Evolutionary conservation across 2,329 filamentous ascomycete genomes (phyloP).

Genomic region (Nigrospora oryzae): DNA sequence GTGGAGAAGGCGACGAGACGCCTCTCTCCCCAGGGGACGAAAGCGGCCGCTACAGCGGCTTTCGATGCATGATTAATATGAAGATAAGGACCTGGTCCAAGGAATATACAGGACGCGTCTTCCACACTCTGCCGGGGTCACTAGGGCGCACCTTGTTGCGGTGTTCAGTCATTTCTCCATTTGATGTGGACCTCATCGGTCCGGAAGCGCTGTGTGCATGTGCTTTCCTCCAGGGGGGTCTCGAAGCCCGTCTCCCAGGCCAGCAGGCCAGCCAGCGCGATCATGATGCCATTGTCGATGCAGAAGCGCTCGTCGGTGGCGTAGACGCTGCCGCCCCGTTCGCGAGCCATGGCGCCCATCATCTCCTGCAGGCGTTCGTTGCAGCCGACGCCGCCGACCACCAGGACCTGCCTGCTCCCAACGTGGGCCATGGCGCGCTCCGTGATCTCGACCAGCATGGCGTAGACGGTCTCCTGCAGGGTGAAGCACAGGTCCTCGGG

Average conservation of each 20-base stretch:
- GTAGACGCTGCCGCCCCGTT: slow-evolving; percentile 82
- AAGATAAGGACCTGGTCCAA: slow-evolving; percentile 4
- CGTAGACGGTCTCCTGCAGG: slow-evolving; percentile 88
- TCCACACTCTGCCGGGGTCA: slow-evolving; percentile 1
- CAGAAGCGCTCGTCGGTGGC: slow-evolving; percentile 96
- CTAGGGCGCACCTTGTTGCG: too few relatives aligned
- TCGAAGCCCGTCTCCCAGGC: slow-evolving; percentile 75
- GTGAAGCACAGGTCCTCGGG: slow-evolving; percentile 86
- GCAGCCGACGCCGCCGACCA: slow-evolving; percentile 92
- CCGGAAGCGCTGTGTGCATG: slow-evolving; percentile 75
- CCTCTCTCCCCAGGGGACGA: too few relatives aligned
- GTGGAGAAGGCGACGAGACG: too few relatives aligned
- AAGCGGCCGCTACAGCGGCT: too few relatives aligned
- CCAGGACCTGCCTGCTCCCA: slow-evolving; percentile 79
- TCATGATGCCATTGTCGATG: slow-evolving; percentile 99
- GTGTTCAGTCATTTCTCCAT: slow-evolving; percentile 51
- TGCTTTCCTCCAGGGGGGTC: slow-evolving; percentile 71
- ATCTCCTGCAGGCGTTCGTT: slow-evolving; percentile 93
- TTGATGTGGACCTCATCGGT: slow-evolving; percentile 75
- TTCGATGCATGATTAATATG: background rate
- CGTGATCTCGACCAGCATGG: slow-evolving; percentile 97
- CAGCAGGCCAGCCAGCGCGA: slow-evolving; percentile 87
- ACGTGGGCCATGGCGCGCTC: slow-evolving; percentile 98
- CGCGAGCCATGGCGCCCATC: slow-evolving; percentile 93
- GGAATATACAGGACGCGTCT: background rate